Percentiles rank a stretch among this genome's conserved stretches.
Conservation (phyloP, 495 filamentous ascomycete species). For the Ramalina intermedia region DNA sequence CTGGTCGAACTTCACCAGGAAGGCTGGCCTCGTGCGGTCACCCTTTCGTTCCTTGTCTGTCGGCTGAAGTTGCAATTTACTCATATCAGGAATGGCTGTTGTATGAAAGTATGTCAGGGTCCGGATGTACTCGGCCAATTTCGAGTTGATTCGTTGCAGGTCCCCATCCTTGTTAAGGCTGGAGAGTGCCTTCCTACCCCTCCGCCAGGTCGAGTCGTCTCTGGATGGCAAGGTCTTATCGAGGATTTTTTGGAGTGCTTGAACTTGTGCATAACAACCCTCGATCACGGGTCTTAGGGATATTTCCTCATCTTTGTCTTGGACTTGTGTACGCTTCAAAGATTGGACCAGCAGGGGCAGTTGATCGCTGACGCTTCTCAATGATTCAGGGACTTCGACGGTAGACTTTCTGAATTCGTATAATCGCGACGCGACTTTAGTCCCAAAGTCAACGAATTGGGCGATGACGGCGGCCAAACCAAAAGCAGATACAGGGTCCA, state of each 20-base stretch:
- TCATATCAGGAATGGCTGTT: no score
- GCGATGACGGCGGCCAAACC: conserved; percentile 22
- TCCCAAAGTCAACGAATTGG: conserved; percentile 24
- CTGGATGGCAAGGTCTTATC: conserved; percentile 7
- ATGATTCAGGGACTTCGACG: conserved; percentile 16
- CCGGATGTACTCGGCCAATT: conserved; percentile 13
- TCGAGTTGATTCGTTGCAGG: conserved; percentile 14
- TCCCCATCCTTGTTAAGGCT: conserved; percentile 18
- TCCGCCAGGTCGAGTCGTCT: conserved; percentile 11
- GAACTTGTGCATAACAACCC: conserved; percentile 12
- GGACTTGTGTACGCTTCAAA: conserved; percentile 14
- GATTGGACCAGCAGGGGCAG: conserved; percentile 18
- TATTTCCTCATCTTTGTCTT: conserved; percentile 2
- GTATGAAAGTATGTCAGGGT: conserved; percentile 9
- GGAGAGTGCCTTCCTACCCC: conserved; percentile 9
- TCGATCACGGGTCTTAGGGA: conserved; percentile 16
- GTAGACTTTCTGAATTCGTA: conserved; percentile 15
- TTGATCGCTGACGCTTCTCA: conserved; percentile 19
- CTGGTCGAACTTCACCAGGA: conserved; percentile 21
- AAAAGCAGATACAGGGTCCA: conserved; percentile 19
- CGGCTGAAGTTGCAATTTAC: conserved; percentile 3
- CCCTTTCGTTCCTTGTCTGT: background rate
- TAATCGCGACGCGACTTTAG: conserved; percentile 17
- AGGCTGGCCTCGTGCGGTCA: background rate
- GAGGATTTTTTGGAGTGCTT: conserved; percentile 13